Percentiles rank a stretch among this genome's conserved stretches.
phyloP scores from a whole-genome alignment of 2,329 filamentous ascomycete species.

The Ophiostoma pallidulum region DNA sequence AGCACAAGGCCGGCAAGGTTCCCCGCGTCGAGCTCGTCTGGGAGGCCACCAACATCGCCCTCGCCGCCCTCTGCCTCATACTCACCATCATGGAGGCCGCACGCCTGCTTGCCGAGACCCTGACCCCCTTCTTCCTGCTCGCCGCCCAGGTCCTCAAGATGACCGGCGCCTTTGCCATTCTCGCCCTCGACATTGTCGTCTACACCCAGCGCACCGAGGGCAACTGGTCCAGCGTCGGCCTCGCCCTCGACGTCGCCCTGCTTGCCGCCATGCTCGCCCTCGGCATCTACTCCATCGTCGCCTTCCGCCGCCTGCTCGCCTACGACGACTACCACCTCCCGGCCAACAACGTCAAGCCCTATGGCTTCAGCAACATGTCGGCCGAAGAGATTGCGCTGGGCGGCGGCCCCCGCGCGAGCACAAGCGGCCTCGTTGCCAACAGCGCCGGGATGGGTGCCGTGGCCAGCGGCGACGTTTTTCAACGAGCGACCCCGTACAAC shows the following conservation, averaged over 20 bases:
- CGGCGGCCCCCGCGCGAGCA: conserved; percentile 5
- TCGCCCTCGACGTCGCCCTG: conserved; percentile 38
- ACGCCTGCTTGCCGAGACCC: conserved; percentile 33
- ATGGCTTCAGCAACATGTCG: conserved; percentile 31
- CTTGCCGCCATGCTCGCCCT: conserved; percentile 38
- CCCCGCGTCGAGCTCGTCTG: conserved; percentile 42
- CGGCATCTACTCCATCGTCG: conserved; percentile 36
- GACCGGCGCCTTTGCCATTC: conserved; percentile 35
- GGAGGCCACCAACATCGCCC: conserved; percentile 42
- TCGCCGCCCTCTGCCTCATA: conserved; percentile 37
- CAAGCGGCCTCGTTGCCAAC: not conserved
- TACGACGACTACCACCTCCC: conserved; percentile 41
- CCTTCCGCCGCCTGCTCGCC: conserved; percentile 37
- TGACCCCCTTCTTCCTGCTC: conserved; percentile 47
- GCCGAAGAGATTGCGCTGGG: conserved; percentile 21
- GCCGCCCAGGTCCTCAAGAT: conserved; percentile 42
- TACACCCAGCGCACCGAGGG: conserved; percentile 35
- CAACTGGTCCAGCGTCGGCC: conserved; percentile 38
- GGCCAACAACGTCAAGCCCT: conserved; percentile 39
- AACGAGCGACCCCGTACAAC: conserved; percentile 14
- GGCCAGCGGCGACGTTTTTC: conserved; percentile 13
- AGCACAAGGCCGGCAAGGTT: conserved; percentile 29
- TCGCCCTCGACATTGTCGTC: conserved; percentile 44
- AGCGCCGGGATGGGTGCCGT: conserved; percentile 12
- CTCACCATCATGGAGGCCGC: conserved; percentile 35